Conservation (phyloP, 2,329 filamentous ascomycete genomes). For the Tolypocladium guangdongense region DNA sequence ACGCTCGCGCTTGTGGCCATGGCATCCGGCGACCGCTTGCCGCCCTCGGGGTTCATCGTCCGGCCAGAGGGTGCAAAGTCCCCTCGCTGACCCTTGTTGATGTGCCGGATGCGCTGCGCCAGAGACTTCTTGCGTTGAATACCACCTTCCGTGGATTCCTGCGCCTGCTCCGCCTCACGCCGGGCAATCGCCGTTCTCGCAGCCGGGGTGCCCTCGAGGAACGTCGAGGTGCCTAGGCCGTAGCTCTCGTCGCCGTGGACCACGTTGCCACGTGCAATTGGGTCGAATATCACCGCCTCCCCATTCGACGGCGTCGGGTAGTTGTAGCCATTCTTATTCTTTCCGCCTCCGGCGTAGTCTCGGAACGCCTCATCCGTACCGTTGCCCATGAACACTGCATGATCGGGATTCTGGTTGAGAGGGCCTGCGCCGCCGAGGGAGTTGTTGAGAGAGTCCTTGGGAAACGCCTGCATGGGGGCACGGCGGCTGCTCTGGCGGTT, state of each 20-base stretch:
- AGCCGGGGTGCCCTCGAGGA: conserved; percentile 87
- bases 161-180: conserved; percentile 57
- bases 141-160: conserved; percentile 45
- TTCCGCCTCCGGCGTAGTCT: conserved; percentile 52
- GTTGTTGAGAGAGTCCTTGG: conserved; percentile 87
- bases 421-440: conserved; percentile 80
- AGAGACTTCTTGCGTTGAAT: conserved; percentile 89
- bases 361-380: conserved; percentile 74
- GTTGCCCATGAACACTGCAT: conserved; percentile 76
- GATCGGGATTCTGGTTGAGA: conserved; percentile 68
- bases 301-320: conserved; percentile 14
- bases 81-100: conserved; percentile 55
- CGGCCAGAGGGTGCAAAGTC: conserved; percentile 49
- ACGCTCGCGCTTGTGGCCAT: conserved; percentile 21
- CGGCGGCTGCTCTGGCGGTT: conserved; percentile 74
- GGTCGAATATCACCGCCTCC: conserved; percentile 52
- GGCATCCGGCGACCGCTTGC: conserved; percentile 28
- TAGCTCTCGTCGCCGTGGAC: conserved; percentile 76
- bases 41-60: conserved; percentile 43
- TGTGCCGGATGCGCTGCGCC: conserved; percentile 80
- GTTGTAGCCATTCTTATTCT: conserved; percentile 16
- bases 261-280: conserved; percentile 53
- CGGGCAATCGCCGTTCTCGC: conserved; percentile 69
- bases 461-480: conserved; percentile 94
- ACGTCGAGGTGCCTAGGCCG: conserved; percentile 87